Percentiles rank a stretch among this genome's conserved stretches.
Evolutionary conservation across 768 basidiomycete genomes (phyloP).

Genomic region (Fomitopsis pulvina): DNA sequence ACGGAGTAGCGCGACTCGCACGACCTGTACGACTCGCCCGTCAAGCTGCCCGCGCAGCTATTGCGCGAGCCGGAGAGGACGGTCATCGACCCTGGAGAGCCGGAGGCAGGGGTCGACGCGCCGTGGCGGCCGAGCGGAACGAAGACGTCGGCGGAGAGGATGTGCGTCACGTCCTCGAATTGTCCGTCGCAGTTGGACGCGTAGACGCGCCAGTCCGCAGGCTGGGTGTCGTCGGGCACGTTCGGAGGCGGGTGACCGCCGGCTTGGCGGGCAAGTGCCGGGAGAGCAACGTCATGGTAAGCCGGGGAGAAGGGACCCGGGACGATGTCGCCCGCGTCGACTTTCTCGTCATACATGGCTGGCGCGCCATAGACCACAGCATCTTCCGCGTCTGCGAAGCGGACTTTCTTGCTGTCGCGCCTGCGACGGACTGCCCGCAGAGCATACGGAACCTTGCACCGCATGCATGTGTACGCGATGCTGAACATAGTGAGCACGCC

Average conservation of each 20-base stretch:
- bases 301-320: conserved; percentile 4
- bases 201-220: conserved; percentile 11
- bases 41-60: conserved; percentile 16
- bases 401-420: background rate
- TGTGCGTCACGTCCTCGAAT: conserved; percentile 22
- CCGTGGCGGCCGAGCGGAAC: background rate
- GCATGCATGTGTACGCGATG: conserved; percentile 11
- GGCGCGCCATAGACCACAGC: background rate
- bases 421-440: background rate
- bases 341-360: conserved; percentile 3
- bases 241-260: conserved; percentile 8
- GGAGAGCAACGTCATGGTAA: conserved; percentile 1
- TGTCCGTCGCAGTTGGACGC: conserved; percentile 11
- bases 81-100: background rate
- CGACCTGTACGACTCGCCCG: conserved; percentile 21
- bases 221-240: conserved; percentile 8
- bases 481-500: conserved; percentile 10
- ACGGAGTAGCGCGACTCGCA: conserved; percentile 23
- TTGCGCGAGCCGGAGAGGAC: background rate
- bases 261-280: conserved; percentile 5
- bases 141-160: conserved; percentile 17
- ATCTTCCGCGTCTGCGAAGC: background rate
- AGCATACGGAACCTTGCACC: conserved; percentile 11
- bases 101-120: background rate
- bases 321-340: conserved; percentile 3